These are phyloP conservation scores for Pythium monospermum DNA, from an alignment of 352 stramenopile species.

Conservation along the genomic window DNA sequence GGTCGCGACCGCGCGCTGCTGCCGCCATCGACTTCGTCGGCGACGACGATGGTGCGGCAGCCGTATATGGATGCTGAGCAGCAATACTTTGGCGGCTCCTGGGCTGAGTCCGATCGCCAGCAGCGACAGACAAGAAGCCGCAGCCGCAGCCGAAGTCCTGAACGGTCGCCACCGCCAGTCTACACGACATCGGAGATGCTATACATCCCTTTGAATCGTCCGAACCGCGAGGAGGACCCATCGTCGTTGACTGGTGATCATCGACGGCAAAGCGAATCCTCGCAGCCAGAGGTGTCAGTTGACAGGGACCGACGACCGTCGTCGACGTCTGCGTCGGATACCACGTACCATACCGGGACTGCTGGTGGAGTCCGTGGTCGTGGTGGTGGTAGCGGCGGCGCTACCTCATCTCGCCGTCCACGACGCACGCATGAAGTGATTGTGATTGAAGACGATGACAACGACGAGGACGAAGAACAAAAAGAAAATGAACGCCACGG, in stretches of 20 bases:
- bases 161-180: not conserved
- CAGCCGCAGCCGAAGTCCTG: constrained; percentile 6
- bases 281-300: no score
- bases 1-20: not conserved
- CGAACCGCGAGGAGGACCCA: constrained; percentile 15
- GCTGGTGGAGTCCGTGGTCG: no score
- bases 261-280: no score
- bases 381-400: no score
- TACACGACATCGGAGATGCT: constrained; percentile 13
- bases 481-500: no score
- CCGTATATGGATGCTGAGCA: constrained; percentile 9
- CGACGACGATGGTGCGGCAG: not conserved
- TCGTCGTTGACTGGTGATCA: not conserved
- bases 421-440: constrained; percentile 38
- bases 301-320: no score
- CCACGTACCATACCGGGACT: no score
- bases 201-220: constrained; percentile 22
- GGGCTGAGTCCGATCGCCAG: not conserved
- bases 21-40: not conserved
- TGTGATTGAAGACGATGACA: constrained; percentile 65
- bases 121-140: constrained; percentile 1
- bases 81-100: not conserved
- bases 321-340: not conserved
- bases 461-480: constrained; percentile 15
- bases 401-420: not conserved